Percentiles rank a stretch among this genome's conserved stretches.
Conservation (phyloP, 164 flowering plant genomes). For the Berberis vulgaris region DNA sequence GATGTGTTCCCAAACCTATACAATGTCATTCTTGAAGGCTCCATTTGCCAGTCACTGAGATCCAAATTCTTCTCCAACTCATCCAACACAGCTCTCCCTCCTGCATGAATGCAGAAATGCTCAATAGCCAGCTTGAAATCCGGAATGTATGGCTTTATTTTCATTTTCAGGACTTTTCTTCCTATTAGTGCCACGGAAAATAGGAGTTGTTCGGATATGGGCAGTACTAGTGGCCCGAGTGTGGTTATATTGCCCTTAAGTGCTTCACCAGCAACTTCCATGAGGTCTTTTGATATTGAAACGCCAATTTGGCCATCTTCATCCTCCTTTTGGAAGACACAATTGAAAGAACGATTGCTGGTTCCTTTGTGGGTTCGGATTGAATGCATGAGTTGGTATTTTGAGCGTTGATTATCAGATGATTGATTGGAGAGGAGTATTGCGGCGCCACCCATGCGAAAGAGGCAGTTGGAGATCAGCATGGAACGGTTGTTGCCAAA, state of each 20-base stretch:
- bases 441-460: slow-evolving; percentile 93
- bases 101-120: slow-evolving; percentile 76
- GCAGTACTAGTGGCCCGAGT: slow-evolving; percentile 66
- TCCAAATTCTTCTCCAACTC: slow-evolving; percentile 64
- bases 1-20: slow-evolving; percentile 86
- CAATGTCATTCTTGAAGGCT: slow-evolving; percentile 82
- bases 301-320: slow-evolving; percentile 56
- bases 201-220: slow-evolving; percentile 59
- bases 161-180: slow-evolving; percentile 38
- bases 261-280: slow-evolving; percentile 90
- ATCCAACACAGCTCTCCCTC: slow-evolving; percentile 75
- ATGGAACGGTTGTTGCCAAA: slow-evolving; percentile 77
- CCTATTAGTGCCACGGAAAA: slow-evolving; percentile 50
- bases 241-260: slow-evolving; percentile 78
- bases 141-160: slow-evolving; percentile 77
- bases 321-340: slow-evolving; percentile 79
- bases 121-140: slow-evolving; percentile 60
- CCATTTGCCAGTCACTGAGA: slow-evolving; percentile 77
- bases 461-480: slow-evolving; percentile 77
- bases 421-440: slow-evolving; percentile 59
- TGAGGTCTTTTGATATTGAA: slow-evolving; percentile 58
- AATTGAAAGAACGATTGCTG: slow-evolving; percentile 50
- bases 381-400: slow-evolving; percentile 63
- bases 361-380: slow-evolving; percentile 80
- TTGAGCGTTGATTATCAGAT: slow-evolving; percentile 41